Evolutionary conservation across 345 rosid genomes (phyloP), one percentile per base, ranked within the genome.

Genomic region (Microthlaspi erraticum): DNA sequence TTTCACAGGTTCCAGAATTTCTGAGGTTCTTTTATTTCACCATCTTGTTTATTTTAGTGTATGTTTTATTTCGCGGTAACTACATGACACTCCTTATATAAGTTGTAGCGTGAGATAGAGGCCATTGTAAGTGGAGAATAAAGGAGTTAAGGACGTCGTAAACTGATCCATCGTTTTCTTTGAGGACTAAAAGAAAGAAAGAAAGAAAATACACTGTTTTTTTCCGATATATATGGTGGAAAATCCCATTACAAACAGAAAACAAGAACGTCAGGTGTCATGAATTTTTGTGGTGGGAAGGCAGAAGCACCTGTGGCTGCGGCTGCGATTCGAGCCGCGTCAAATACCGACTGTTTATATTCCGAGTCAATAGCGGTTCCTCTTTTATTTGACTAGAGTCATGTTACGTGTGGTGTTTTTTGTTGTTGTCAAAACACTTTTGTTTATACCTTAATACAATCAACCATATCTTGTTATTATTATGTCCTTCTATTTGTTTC

Each of bases 41-140:
- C 11, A 6, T 19, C 6, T 37, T 20, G 6, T 65, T 38, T 37
- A 18, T 50, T 9, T n/a, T 26, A 49, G 20, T 16, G 70, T 20
- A 45, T 16, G 50, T 32, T 32, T 17, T 20, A 10, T 56, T 3
- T 19, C 5, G 26, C 37, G 33, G 53, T 44, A 42, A 52, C 10
- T 39, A 51, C 5, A 56, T 7, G 46, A 44, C 56, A 68, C 34
- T 44, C 12, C 37, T n/a, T 10, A 8, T 32, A 14, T 7, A 45
- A 57, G 38, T 23, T 10, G 6, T 19, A 19, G 19, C 54, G 68
- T 60, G 68, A 50, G 32, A 51, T 10, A 51, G 9, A 51, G 34
- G 32, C 67, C 59, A 60, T 18, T 50, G 41, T 29, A 50, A 71
- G 68, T 71, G 68, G 75, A 71, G 11, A 19, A 61, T 19, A 60